These are phyloP conservation scores for Hypoxylon lenormandii DNA, from an alignment of 495 filamentous ascomycete species.

Conservation along the genomic window DNA sequence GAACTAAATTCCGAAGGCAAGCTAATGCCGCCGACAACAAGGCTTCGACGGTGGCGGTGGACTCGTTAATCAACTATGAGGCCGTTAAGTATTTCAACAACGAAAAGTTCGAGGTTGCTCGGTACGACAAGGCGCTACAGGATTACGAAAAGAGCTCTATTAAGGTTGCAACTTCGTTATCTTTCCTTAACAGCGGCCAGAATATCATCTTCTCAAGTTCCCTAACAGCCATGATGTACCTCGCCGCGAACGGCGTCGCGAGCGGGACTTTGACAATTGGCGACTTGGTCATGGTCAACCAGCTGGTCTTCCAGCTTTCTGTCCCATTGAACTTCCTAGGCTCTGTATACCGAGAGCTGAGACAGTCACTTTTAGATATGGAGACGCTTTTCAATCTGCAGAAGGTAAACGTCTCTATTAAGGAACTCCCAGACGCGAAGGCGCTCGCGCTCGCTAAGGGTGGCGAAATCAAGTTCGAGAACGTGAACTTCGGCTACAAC, in stretches of 20 bases:
- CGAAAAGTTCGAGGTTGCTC: slow-evolving; percentile 88
- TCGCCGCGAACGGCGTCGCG: slow-evolving; percentile 88
- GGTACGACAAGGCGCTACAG: slow-evolving; percentile 88
- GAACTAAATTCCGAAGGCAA: slow-evolving; percentile 93
- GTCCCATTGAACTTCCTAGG: slow-evolving; percentile 96
- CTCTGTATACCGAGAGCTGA: slow-evolving; percentile 92
- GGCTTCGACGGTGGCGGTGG: slow-evolving; percentile 93
- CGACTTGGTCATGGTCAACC: slow-evolving; percentile 97
- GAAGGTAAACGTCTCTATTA: slow-evolving; percentile 91
- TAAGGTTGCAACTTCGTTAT: slow-evolving; percentile 92
- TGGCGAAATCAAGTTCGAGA: slow-evolving; percentile 91
- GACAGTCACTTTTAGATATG: slow-evolving; percentile 96
- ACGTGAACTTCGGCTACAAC: slow-evolving; percentile 94
- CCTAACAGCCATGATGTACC: slow-evolving; percentile 97
- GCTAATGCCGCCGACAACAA: slow-evolving; percentile 96
- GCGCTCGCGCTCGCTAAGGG: slow-evolving; percentile 76
- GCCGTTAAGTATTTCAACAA: slow-evolving; percentile 99
- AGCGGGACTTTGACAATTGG: slow-evolving; percentile 86
- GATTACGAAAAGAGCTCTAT: slow-evolving; percentile 93
- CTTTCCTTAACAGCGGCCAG: slow-evolving; percentile 96
- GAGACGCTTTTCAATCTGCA: slow-evolving; percentile 99
- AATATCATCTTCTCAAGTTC: slow-evolving; percentile 97
- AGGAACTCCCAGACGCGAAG: slow-evolving; percentile 78
- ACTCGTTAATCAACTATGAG: slow-evolving; percentile 97
- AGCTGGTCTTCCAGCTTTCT: slow-evolving; percentile 96